Percentiles rank a stretch among this genome's conserved stretches.
phyloP scores from a whole-genome alignment of 1,284 basidiomycete genomes.

The Phellopilus nigrolimitatus region DNA sequence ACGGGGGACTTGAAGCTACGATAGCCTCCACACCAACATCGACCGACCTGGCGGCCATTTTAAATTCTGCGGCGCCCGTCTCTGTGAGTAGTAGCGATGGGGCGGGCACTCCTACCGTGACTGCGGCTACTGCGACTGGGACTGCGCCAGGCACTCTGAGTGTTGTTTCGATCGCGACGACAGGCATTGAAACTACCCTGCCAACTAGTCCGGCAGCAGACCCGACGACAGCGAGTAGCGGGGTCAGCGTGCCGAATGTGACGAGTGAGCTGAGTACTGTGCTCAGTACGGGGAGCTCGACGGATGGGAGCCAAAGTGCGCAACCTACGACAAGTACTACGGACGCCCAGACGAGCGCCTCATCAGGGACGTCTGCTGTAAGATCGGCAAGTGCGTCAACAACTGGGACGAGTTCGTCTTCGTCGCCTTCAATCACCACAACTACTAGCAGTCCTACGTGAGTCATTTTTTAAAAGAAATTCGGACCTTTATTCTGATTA shows the following conservation, averaged over 20 bases:
- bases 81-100: background rate
- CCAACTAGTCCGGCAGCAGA: background rate
- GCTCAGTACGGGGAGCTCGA: background rate
- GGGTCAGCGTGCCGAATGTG: background rate
- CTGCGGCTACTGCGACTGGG: background rate
- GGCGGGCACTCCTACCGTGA: background rate
- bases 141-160: background rate
- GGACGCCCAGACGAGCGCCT: background rate
- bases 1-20: background rate
- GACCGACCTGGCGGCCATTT: background rate
- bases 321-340: background rate
- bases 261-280: background rate
- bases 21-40: background rate
- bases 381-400: background rate
- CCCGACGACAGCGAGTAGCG: background rate
- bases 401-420: background rate
- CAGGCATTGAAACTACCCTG: background rate
- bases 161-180: background rate
- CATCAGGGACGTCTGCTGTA: background rate
- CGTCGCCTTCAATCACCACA: background rate
- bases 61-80: background rate
- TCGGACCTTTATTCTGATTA: background rate
- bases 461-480: background rate
- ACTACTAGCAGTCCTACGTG: background rate
- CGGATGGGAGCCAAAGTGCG: background rate